Evolutionary conservation across 371 early-diverging fungal genomes (phyloP).

Genomic region (Gilbertella persicaria): DNA sequence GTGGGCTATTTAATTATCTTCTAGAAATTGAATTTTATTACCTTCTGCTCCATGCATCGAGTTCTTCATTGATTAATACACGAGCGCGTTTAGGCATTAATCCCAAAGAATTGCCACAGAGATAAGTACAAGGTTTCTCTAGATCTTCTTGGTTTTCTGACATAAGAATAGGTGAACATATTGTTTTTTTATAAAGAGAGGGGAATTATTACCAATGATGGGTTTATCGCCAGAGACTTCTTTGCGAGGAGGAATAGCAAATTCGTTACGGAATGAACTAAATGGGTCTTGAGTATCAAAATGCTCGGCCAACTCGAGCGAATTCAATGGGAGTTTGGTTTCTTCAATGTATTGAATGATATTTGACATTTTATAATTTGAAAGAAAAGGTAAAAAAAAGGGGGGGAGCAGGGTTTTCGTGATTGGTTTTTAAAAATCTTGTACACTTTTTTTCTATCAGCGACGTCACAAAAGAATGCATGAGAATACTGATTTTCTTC

Average conservation of each 20-base stretch:
- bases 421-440: no score
- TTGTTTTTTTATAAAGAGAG: neutral
- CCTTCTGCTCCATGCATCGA: slow-evolving; percentile 85
- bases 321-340: neutral
- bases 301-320: slow-evolving; percentile 50
- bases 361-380: neutral
- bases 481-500: no score
- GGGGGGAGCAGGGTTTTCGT: no score
- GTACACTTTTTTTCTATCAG: no score
- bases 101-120: slow-evolving; percentile 95
- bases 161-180: neutral
- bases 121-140: slow-evolving; percentile 68
- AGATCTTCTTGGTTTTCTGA: slow-evolving; percentile 23
- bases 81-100: slow-evolving; percentile 77
- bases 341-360: neutral
- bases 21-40: slow-evolving; percentile 21
- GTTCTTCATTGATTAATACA: slow-evolving; percentile 77
- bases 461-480: no score
- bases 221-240: slow-evolving; percentile 32
- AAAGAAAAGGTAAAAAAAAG: neutral
- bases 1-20: neutral
- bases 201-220: slow-evolving; percentile 8
- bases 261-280: slow-evolving; percentile 60
- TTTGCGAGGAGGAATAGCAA: slow-evolving; percentile 65
- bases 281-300: slow-evolving; percentile 68